Percentiles rank a stretch among this genome's conserved stretches.
These are phyloP conservation scores for Tetracladium setigerum DNA, from an alignment of 495 filamentous ascomycete species.

Conservation along the genomic window DNA sequence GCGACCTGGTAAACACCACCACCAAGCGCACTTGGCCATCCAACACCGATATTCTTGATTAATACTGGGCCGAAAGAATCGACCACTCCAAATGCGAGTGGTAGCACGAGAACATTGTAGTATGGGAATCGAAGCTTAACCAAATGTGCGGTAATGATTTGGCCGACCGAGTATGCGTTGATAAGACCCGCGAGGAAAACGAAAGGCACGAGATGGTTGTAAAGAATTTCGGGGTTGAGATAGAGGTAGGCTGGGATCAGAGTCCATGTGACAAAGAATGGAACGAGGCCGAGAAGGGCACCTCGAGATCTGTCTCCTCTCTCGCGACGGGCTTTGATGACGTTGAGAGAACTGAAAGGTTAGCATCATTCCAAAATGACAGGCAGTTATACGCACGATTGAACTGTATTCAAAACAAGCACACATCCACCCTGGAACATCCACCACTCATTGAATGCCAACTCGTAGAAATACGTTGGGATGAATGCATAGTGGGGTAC, in stretches of 20 bases:
- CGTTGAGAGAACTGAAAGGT: conserved; percentile 60
- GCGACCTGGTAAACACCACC: conserved; percentile 70
- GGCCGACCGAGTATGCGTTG: conserved; percentile 89
- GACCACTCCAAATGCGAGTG: conserved; percentile 60
- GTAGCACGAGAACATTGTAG: conserved; percentile 68
- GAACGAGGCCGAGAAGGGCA: conserved; percentile 74
- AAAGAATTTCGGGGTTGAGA: conserved; percentile 75
- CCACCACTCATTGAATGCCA: conserved; percentile 87
- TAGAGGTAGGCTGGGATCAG: conserved; percentile 70
- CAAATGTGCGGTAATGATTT: conserved; percentile 91
- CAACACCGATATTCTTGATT: conserved; percentile 49
- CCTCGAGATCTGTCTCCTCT: conserved; percentile 59
- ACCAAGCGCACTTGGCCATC: conserved; percentile 75
- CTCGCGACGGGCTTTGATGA: conserved; percentile 68
- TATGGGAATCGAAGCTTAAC: conserved; percentile 80
- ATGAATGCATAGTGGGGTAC: conserved; percentile 56
- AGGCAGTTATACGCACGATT: conserved; percentile 11
- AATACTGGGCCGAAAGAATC: conserved; percentile 69
- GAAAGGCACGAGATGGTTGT: conserved; percentile 79
- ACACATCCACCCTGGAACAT: conserved; percentile 83
- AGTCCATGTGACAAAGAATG: conserved; percentile 68
- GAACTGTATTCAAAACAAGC: conserved; percentile 70
- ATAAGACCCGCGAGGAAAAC: conserved; percentile 76
- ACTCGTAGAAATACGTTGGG: conserved; percentile 59
- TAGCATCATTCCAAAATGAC: background rate